Evolutionary conservation across 768 basidiomycete genomes (phyloP).

Genomic region (Tulasnella sp.): DNA sequence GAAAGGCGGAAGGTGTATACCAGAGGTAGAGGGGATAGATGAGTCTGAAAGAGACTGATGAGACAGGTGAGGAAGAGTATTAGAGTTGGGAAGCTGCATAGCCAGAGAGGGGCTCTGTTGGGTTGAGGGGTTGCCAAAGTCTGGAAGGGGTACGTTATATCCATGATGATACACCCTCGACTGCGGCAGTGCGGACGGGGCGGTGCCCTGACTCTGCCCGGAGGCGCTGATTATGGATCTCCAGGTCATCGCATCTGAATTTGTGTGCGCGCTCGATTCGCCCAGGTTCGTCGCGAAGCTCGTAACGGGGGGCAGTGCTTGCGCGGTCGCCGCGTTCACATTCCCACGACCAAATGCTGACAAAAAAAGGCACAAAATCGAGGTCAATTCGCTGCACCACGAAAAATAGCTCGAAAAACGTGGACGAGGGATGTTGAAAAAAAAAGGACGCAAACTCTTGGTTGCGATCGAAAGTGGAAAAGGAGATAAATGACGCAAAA

Average conservation of each 20-base stretch:
- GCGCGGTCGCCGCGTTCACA: background rate
- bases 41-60: background rate
- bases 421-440: background rate
- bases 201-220: conserved; percentile 21
- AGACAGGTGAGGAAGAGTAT: background rate
- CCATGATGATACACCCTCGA: conserved; percentile 14
- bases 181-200: conserved; percentile 16
- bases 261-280: background rate
- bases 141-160: conserved; percentile 12
- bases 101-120: conserved; percentile 6
- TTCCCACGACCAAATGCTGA: conserved; percentile 13
- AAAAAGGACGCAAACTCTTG: background rate
- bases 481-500: conserved; percentile 15
- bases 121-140: background rate
- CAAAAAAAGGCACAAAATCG: background rate
- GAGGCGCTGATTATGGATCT: conserved; percentile 15
- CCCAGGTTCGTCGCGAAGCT: conserved; percentile 8
- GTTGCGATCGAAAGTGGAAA: background rate
- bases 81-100: background rate
- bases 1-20: background rate
- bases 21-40: background rate
- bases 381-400: background rate
- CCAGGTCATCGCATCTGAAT: conserved; percentile 15
- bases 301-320: conserved; percentile 9
- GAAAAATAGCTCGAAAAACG: background rate